Evolutionary conservation across 1,284 basidiomycete genomes (phyloP).

Genomic region (Salmacisia buchloeana): DNA sequence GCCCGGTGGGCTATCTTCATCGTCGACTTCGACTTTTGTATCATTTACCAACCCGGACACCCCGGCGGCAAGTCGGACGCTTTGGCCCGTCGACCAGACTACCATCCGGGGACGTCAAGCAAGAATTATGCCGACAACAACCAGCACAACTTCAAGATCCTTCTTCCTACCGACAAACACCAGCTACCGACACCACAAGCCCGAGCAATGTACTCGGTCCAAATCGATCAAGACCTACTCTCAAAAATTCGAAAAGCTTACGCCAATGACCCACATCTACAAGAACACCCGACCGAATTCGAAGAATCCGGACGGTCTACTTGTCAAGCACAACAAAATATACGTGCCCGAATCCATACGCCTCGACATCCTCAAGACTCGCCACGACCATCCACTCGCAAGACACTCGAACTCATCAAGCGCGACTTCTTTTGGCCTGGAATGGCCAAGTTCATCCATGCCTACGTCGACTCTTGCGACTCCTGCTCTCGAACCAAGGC

Average conservation of each 20-base stretch:
- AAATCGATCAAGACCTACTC: not conserved
- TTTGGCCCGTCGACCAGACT: not conserved
- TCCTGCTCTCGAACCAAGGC: not conserved
- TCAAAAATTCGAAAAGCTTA: not conserved
- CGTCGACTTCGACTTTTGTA: not conserved
- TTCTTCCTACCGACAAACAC: not conserved
- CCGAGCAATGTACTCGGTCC: not conserved
- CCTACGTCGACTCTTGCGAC: conserved; percentile 40
- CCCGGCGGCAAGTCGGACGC: not conserved
- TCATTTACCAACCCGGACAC: not conserved
- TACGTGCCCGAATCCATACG: not conserved
- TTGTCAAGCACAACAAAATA: not conserved
- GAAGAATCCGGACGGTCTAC: not conserved
- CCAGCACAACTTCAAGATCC: not conserved
- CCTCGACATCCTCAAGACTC: not conserved
- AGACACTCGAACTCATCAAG: conserved; percentile 22
- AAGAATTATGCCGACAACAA: not conserved
- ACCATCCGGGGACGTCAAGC: not conserved
- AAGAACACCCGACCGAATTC: not conserved
- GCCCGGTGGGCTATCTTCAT: not conserved
- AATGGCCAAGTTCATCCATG: conserved; percentile 43
- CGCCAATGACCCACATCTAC: not conserved
- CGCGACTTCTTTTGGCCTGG: conserved; percentile 50
- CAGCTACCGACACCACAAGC: not conserved
- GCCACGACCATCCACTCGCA: not conserved